Conservation (phyloP, 2,329 filamentous ascomycete genomes). For the Scytalidium sp. region DNA sequence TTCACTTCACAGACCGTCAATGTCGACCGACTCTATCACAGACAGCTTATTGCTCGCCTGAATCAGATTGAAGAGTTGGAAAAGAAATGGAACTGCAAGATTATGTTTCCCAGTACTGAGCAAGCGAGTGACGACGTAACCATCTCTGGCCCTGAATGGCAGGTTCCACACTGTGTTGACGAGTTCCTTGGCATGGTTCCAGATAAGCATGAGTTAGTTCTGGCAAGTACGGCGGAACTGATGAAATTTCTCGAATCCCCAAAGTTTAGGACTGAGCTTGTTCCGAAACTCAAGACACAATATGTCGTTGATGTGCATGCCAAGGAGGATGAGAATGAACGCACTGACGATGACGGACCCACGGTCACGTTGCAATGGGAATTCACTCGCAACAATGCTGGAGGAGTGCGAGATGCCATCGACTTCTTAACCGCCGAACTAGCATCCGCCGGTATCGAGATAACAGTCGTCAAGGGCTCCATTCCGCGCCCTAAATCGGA, state of each 20-base stretch:
- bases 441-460: constrained; percentile 84
- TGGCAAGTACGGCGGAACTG: constrained; percentile 72
- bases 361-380: constrained; percentile 68
- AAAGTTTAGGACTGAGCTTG: constrained; percentile 76
- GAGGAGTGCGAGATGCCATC: constrained; percentile 91
- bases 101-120: constrained; percentile 96
- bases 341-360: constrained; percentile 53
- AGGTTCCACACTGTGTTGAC: constrained; percentile 95
- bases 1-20: constrained; percentile 92
- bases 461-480: constrained; percentile 83
- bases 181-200: constrained; percentile 97
- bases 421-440: constrained; percentile 88
- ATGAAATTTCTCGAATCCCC: constrained; percentile 78
- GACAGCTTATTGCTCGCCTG: constrained; percentile 85
- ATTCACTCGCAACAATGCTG: constrained; percentile 96
- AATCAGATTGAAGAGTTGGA: constrained; percentile 90
- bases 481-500: constrained; percentile 98
- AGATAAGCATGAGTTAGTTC: constrained; percentile 87
- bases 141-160: constrained; percentile 95
- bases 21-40: constrained; percentile 92
- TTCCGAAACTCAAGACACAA: constrained; percentile 82
- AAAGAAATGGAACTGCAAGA: constrained; percentile 99
- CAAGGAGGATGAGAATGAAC: constrained; percentile 59
- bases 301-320: constrained; percentile 87
- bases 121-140: constrained; percentile 95